These are phyloP conservation scores for Truncatella angustata DNA, from an alignment of 2,329 filamentous ascomycete species.

Conservation along the genomic window DNA sequence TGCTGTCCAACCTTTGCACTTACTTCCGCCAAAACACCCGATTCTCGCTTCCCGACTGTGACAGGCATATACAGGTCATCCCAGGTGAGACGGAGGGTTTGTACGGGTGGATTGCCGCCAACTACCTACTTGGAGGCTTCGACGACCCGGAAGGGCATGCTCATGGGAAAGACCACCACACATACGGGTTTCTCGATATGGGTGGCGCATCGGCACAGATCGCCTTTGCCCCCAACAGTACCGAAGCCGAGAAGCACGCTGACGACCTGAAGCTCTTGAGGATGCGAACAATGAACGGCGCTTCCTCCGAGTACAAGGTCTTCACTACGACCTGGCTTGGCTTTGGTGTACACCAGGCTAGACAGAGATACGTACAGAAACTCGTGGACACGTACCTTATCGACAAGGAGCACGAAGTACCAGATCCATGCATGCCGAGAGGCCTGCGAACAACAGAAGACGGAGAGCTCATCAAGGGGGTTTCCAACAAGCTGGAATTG, in stretches of 20 bases:
- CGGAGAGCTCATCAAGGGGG: conserved; percentile 53
- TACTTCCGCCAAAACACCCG: conserved; percentile 75
- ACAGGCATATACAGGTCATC: conserved; percentile 87
- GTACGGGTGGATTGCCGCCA: conserved; percentile 96
- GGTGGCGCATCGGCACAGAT: conserved; percentile 97
- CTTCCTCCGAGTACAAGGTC: conserved; percentile 76
- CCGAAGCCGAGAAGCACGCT: conserved; percentile 85
- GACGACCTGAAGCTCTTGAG: conserved; percentile 85
- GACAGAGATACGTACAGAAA: conserved; percentile 76
- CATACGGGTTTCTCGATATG: conserved; percentile 98
- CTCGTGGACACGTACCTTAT: conserved; percentile 67
- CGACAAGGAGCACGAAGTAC: conserved; percentile 62
- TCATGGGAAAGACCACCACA: conserved; percentile 86
- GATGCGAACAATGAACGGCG: conserved; percentile 78
- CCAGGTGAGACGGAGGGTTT: conserved; percentile 92
- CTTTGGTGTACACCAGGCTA: conserved; percentile 93
- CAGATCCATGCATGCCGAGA: conserved; percentile 85
- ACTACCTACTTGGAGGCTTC: conserved; percentile 91
- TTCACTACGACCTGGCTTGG: conserved; percentile 97
- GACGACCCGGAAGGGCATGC: conserved; percentile 71
- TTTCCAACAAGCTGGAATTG: conserved; percentile 50
- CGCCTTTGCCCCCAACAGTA: conserved; percentile 91
- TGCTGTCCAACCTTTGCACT: conserved; percentile 77
- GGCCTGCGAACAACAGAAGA: conserved; percentile 72
- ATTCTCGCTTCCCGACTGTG: conserved; percentile 88